Conservation (phyloP, 495 filamentous ascomycete genomes). For the Podospora didyma region DNA sequence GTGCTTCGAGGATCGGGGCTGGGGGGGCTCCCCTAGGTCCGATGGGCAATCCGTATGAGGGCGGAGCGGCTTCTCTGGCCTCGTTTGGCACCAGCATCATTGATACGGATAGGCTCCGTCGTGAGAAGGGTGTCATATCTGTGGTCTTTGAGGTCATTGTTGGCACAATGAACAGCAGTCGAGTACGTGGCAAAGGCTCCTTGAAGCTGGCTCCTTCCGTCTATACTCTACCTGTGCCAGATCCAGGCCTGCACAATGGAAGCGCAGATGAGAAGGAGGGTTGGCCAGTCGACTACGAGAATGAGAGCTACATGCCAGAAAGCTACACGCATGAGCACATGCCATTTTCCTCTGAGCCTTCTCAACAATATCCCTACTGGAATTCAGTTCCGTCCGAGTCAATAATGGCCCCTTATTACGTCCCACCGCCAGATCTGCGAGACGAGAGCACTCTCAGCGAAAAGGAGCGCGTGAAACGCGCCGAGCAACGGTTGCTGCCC, state of each 20-base stretch:
- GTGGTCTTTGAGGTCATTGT: conserved; percentile 80
- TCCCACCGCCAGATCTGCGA: conserved; percentile 51
- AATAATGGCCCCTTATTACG: conserved; percentile 32
- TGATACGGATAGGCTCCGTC: conserved; percentile 81
- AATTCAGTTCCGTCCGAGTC: conserved; percentile 10
- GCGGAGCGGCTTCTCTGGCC: conserved; percentile 30
- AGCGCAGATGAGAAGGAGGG: conserved; percentile 11
- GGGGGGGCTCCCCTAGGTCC: conserved; percentile 11
- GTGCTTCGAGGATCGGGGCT: conserved; percentile 18
- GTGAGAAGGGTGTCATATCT: conserved; percentile 83
- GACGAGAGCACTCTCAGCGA: conserved; percentile 58
- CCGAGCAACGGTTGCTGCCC: conserved; percentile 66
- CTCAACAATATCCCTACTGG: conserved; percentile 22
- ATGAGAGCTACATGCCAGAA: conserved; percentile 14
- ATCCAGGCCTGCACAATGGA: conserved; percentile 8
- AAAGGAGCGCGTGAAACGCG: conserved; percentile 62
- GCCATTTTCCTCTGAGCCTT: conserved; percentile 9
- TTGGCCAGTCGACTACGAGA: conserved; percentile 9
- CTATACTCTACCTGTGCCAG: conserved; percentile 12
- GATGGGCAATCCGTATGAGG: conserved; percentile 27
- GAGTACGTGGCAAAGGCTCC: conserved; percentile 50
- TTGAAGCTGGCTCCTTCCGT: conserved; percentile 27
- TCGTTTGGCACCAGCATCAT: conserved; percentile 72
- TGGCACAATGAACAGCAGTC: conserved; percentile 77
- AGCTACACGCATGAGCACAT: conserved; percentile 23